Evolutionary conservation across 1,139 yeast genomes (phyloP).

Genomic region (Protomyces inundatus): DNA sequence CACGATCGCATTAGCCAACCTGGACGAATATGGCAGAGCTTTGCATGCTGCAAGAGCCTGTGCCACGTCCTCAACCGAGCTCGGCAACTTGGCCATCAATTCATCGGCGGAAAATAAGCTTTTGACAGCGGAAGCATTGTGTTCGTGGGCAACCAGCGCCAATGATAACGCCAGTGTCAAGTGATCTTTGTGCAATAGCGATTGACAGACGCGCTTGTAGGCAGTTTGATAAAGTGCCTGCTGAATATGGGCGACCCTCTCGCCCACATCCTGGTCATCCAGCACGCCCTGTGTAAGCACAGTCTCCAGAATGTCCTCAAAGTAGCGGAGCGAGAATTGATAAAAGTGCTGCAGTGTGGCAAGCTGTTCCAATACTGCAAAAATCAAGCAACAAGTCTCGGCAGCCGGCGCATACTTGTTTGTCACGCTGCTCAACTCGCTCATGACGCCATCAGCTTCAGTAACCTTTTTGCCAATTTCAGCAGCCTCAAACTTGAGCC

Average conservation of each 20-base stretch:
- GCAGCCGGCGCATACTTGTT: conserved; percentile 53
- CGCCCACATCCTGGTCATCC: conserved; percentile 25
- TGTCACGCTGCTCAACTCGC: conserved; percentile 49
- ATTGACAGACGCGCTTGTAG: conserved; percentile 47
- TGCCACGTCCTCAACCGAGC: not conserved
- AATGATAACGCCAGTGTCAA: conserved; percentile 46
- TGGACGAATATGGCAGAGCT: not conserved
- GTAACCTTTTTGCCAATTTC: conserved; percentile 52
- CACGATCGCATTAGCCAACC: not conserved
- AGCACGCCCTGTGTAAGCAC: conserved; percentile 39
- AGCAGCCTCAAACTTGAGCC: conserved; percentile 57
- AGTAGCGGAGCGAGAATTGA: conserved; percentile 52
- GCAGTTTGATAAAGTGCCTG: conserved; percentile 46
- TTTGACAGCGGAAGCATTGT: not conserved
- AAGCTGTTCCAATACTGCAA: conserved; percentile 46
- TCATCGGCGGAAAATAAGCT: not conserved
- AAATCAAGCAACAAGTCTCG: conserved; percentile 50
- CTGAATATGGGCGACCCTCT: conserved; percentile 38
- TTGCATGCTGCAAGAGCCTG: not conserved
- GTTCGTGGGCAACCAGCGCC: conserved; percentile 29
- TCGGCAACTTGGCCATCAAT: not conserved
- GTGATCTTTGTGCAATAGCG: conserved; percentile 51
- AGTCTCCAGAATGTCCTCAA: conserved; percentile 43
- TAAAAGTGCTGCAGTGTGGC: conserved; percentile 49
- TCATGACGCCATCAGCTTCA: conserved; percentile 54